Conservation (phyloP, 2,329 filamentous ascomycete genomes). For the Fusarium concolor region DNA sequence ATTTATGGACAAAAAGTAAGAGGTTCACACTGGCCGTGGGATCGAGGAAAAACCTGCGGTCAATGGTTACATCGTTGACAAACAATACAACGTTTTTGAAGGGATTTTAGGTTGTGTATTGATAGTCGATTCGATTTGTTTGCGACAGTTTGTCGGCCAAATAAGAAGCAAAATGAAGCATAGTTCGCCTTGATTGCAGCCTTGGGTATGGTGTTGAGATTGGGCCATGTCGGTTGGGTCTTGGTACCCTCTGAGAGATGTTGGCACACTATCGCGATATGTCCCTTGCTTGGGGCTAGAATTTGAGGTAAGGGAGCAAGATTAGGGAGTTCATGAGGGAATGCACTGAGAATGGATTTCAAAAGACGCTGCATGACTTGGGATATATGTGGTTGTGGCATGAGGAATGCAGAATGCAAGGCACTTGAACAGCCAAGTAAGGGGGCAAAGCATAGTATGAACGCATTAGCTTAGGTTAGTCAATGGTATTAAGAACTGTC, state of each 20-base stretch:
- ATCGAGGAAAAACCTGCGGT: slow-evolving; percentile 16
- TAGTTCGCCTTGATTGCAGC: slow-evolving; percentile 11
- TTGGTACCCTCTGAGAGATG: background rate
- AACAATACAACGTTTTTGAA: slow-evolving; percentile 8
- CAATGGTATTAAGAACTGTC: background rate
- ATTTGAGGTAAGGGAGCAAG: slow-evolving; percentile 6
- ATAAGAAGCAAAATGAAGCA: slow-evolving; percentile 28
- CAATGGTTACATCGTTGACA: slow-evolving; percentile 7
- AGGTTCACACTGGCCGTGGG: slow-evolving; percentile 16
- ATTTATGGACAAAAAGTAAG: slow-evolving; percentile 36
- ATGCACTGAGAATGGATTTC: background rate
- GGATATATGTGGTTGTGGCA: background rate
- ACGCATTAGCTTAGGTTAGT: background rate
- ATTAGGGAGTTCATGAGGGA: background rate
- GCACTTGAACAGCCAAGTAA: slow-evolving; percentile 10
- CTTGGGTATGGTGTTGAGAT: background rate
- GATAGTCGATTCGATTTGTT: slow-evolving; percentile 27
- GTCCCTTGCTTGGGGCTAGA: background rate
- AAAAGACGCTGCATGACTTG: background rate
- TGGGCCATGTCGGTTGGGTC: background rate
- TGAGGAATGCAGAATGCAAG: slow-evolving; percentile 28
- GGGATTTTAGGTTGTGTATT: slow-evolving; percentile 30
- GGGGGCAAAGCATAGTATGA: background rate
- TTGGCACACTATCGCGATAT: background rate
- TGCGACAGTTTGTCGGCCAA: slow-evolving; percentile 14